Evolutionary conservation across 768 basidiomycete genomes (phyloP).

Genomic region (Termitomyces sp.): DNA sequence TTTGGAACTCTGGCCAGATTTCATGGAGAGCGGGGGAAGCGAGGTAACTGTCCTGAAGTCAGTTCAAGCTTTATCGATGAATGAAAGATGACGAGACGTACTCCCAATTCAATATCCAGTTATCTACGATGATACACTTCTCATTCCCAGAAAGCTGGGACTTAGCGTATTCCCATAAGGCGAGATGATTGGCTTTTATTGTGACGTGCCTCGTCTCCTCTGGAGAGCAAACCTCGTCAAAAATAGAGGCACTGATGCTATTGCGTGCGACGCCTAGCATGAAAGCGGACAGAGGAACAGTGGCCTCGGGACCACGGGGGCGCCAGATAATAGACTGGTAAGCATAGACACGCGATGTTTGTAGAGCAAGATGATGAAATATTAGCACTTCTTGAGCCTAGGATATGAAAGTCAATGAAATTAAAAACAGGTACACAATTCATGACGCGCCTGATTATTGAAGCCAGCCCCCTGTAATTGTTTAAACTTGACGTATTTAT

Average conservation of each 20-base stretch:
- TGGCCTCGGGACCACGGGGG: slow-evolving; percentile 32
- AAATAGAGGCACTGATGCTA: slow-evolving; percentile 29
- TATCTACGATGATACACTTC: too few species aligned
- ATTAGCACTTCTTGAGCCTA: slow-evolving; percentile 42
- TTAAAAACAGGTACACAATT: neutral
- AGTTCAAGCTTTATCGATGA: neutral
- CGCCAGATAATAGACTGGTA: slow-evolving; percentile 44
- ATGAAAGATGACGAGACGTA: too few species aligned
- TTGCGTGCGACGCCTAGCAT: slow-evolving; percentile 32
- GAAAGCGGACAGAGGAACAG: slow-evolving; percentile 38
- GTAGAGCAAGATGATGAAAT: slow-evolving; percentile 39
- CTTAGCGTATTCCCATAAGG: too few species aligned
- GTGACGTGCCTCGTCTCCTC: slow-evolving; percentile 29
- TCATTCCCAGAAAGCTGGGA: too few species aligned
- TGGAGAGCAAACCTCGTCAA: slow-evolving; percentile 35
- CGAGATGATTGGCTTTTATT: slow-evolving; percentile 18
- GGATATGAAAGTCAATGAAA: neutral
- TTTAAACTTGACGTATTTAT: slow-evolving; percentile 36
- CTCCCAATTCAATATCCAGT: too few species aligned
- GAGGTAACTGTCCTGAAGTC: slow-evolving; percentile 25
- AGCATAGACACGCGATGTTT: slow-evolving; percentile 33
- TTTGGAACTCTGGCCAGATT: slow-evolving; percentile 35
- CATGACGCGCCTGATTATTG: slow-evolving; percentile 35
- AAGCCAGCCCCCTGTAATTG: slow-evolving; percentile 46
- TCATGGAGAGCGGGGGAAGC: slow-evolving; percentile 32